Percentiles rank a stretch among this genome's conserved stretches.
Evolutionary conservation across 352 stramenopile genomes (phyloP).

Genomic region (Thalassiosira mediterranea): DNA sequence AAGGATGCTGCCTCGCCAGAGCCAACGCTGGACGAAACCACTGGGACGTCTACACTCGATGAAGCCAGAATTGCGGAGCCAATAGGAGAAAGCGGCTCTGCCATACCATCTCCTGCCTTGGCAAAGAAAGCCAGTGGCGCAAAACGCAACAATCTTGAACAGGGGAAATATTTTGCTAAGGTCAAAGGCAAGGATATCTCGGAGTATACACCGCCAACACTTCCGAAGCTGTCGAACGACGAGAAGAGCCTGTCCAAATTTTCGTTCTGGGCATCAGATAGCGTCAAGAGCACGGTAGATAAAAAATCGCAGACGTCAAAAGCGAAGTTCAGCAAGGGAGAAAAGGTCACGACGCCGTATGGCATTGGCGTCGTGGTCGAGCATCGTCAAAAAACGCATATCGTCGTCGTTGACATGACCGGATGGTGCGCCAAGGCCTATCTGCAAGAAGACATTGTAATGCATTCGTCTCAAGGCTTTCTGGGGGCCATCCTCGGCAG

Average conservation of each 20-base stretch:
- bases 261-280: constrained; percentile 69
- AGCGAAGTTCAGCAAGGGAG: constrained; percentile 55
- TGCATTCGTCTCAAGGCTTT: constrained; percentile 56
- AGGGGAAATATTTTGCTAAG: constrained; percentile 55
- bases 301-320: constrained; percentile 48
- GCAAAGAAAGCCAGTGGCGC: neutral
- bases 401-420: constrained; percentile 77
- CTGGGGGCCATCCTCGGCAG: constrained; percentile 46
- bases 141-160: constrained; percentile 5
- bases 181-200: constrained; percentile 66
- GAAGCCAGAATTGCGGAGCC: neutral
- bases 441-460: constrained; percentile 62
- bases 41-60: neutral
- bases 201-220: constrained; percentile 65
- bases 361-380: constrained; percentile 69
- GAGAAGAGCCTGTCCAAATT: constrained; percentile 65
- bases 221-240: constrained; percentile 71
- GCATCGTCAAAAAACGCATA: constrained; percentile 58
- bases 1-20: constrained; percentile 12
- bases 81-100: neutral
- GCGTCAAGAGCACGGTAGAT: constrained; percentile 47
- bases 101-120: neutral
- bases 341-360: constrained; percentile 76
- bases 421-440: constrained; percentile 70
- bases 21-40: constrained; percentile 41